Evolutionary conservation across 345 rosid species (phyloP).

Genomic region (Bruguiera sexangula): DNA sequence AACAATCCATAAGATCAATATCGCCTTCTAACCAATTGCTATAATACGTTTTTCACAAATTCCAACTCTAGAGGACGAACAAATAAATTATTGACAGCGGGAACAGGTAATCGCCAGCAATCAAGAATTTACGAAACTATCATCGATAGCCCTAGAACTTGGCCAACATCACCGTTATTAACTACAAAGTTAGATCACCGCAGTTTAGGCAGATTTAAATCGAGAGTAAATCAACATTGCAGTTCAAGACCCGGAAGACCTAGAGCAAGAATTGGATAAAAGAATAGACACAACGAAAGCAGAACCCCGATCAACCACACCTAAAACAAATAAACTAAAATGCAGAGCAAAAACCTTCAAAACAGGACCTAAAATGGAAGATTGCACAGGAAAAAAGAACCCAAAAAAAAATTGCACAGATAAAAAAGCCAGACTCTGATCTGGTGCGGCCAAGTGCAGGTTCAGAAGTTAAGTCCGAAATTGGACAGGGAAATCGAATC

Average conservation of each 20-base stretch:
- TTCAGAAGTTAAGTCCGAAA: slow-evolving; percentile 2
- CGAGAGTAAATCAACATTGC: slow-evolving; percentile 26
- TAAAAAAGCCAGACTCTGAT: slow-evolving; percentile 44
- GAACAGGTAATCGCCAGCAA: too few species aligned
- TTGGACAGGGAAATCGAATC: slow-evolving; percentile 8
- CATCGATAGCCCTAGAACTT: too few species aligned
- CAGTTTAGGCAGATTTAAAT: background rate
- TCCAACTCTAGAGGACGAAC: too few species aligned
- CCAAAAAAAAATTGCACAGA: slow-evolving; percentile 30
- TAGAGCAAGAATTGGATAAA: background rate
- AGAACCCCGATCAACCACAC: slow-evolving; percentile 27
- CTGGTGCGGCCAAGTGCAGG: slow-evolving; percentile 13
- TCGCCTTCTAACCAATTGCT: background rate
- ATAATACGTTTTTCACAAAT: too few species aligned
- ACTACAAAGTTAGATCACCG: too few species aligned
- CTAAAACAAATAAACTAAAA: slow-evolving; percentile 13
- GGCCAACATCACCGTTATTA: too few species aligned
- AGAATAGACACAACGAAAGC: background rate
- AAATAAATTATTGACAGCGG: too few species aligned
- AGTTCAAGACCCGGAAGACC: slow-evolving; percentile 1
- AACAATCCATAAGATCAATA: background rate
- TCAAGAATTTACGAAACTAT: too few species aligned
- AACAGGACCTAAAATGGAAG: slow-evolving; percentile 3
- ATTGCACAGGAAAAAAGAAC: background rate
- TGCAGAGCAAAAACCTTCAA: background rate